Evolutionary conservation across 2,329 filamentous ascomycete genomes (phyloP).

Genomic region (Fusarium heterosporum): DNA sequence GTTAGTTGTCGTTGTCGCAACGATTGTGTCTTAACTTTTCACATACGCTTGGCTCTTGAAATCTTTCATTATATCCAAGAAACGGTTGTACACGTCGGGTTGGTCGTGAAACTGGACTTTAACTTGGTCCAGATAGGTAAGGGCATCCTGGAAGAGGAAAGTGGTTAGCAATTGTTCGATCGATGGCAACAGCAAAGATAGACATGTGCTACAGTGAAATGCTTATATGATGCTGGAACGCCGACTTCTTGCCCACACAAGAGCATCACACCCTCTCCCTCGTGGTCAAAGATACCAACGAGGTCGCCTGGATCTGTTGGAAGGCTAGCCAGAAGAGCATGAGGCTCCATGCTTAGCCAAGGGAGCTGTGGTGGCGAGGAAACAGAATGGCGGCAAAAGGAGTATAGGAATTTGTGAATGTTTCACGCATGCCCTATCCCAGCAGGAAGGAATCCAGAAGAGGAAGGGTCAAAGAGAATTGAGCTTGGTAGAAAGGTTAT

Average conservation of each 20-base stretch:
- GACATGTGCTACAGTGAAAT: conserved; percentile 43
- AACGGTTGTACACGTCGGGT: conserved; percentile 96
- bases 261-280: conserved; percentile 40
- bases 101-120: conserved; percentile 98
- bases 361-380: conserved; percentile 9
- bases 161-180: conserved; percentile 18
- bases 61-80: conserved; percentile 99
- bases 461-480: conserved; percentile 10
- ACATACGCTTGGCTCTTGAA: conserved; percentile 96
- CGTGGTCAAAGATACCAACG: conserved; percentile 38
- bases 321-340: conserved; percentile 12
- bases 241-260: conserved; percentile 33
- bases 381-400: conserved; percentile 1
- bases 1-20: conserved; percentile 44
- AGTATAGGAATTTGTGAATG: background rate
- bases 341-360: conserved; percentile 19
- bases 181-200: background rate
- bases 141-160: conserved; percentile 66
- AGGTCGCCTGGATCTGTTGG: conserved; percentile 34
- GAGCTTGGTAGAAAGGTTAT: background rate
- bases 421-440: conserved; percentile 3
- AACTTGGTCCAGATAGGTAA: conserved; percentile 97
- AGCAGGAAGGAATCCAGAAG: background rate
- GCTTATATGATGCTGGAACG: conserved; percentile 41
- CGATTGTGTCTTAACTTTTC: background rate